These are phyloP conservation scores for Colletotrichum sansevieriae DNA, from an alignment of 2,329 filamentous ascomycete species.

Conservation along the genomic window DNA sequence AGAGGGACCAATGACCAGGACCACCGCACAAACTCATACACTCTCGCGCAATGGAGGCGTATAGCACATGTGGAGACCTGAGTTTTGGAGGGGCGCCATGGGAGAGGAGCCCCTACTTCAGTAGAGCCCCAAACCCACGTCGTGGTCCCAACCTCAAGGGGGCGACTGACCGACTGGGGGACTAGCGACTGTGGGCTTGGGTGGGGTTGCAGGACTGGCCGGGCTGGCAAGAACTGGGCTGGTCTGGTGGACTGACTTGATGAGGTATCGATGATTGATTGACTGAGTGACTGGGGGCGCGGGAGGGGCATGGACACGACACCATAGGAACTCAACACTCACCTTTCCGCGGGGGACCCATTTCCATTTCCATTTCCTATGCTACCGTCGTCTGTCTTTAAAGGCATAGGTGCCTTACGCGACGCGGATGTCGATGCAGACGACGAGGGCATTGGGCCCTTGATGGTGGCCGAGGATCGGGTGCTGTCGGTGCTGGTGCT, in stretches of 20 bases:
- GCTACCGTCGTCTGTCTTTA: constrained; percentile 56
- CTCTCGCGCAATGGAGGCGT: neutral
- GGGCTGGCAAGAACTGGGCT: constrained; percentile 9
- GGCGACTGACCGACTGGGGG: constrained; percentile 11
- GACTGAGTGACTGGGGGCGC: constrained; percentile 24
- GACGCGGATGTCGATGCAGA: constrained; percentile 45
- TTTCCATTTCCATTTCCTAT: constrained; percentile 42
- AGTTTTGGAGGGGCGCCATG: constrained; percentile 7
- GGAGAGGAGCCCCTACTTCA: constrained; percentile 1
- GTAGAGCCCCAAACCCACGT: constrained; percentile 1
- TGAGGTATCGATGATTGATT: constrained; percentile 8
- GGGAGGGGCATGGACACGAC: neutral
- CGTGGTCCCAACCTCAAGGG: neutral
- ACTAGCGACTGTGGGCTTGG: constrained; percentile 2
- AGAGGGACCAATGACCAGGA: constrained; percentile 2
- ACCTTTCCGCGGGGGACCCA: constrained; percentile 52
- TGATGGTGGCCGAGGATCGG: constrained; percentile 75
- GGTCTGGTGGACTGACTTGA: constrained; percentile 25
- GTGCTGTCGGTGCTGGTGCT: constrained; percentile 76
- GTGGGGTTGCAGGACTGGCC: constrained; percentile 6
- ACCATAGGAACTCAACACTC: constrained; percentile 38
- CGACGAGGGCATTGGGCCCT: constrained; percentile 57
- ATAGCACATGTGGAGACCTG: constrained; percentile 9
- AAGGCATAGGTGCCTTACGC: constrained; percentile 47
- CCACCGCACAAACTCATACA: constrained; percentile 4